Evolutionary conservation across 371 early-diverging fungal genomes (phyloP).

Genomic region (Rhizomucor pusillus): DNA sequence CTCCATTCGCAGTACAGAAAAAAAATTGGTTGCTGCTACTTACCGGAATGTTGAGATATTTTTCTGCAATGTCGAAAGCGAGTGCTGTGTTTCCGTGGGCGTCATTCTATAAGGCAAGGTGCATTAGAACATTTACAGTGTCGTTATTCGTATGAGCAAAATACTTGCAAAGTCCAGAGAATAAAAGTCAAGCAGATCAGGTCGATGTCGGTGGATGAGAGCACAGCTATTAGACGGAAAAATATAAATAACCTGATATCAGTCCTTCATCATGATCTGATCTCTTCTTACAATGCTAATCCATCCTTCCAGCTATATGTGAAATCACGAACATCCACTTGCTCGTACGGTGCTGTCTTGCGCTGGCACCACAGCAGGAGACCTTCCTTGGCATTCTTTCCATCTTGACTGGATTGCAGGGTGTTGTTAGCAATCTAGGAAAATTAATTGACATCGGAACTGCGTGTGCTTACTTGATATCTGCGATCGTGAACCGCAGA

Average conservation of each 20-base stretch:
- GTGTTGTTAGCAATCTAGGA: neutral
- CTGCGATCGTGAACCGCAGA: conserved; percentile 92
- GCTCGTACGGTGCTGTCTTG: conserved; percentile 84
- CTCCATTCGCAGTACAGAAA: neutral
- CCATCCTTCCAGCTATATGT: conserved; percentile 94
- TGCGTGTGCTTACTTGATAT: conserved; percentile 63
- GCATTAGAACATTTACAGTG: neutral
- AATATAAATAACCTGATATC: neutral
- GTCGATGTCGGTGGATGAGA: conserved; percentile 95
- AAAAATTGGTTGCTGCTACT: conserved; percentile 2
- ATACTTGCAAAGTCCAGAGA: conserved; percentile 66
- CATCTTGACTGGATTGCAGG: conserved; percentile 72
- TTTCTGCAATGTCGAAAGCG: conserved; percentile 94
- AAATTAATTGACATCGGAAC: too few species aligned
- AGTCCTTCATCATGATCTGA: neutral
- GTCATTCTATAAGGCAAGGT: conserved; percentile 43
- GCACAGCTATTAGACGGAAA: conserved; percentile 65
- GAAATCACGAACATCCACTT: conserved; percentile 85
- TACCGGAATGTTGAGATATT: conserved; percentile 84
- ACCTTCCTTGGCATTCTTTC: conserved; percentile 89
- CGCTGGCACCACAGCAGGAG: conserved; percentile 96
- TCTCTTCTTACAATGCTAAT: conserved; percentile 75
- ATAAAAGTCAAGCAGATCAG: conserved; percentile 91
- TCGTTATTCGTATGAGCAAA: too few species aligned
- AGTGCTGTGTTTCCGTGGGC: conserved; percentile 86